Evolutionary conservation across 2,329 filamentous ascomycete species (phyloP), one percentile per base, ranked within the genome.

Genomic region (Paracorniculantispora psalliotae): DNA sequence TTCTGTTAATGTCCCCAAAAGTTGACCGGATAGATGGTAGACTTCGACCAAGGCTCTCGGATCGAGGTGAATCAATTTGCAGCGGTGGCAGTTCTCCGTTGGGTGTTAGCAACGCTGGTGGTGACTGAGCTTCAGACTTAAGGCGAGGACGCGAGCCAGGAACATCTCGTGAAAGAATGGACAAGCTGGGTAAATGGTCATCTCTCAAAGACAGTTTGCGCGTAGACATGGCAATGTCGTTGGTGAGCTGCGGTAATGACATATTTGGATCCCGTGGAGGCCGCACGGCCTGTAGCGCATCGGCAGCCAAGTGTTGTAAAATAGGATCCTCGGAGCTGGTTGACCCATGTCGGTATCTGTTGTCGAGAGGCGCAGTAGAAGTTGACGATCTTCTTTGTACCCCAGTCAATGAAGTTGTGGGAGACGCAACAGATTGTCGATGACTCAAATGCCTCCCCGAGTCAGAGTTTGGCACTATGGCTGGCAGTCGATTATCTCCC

Each of bases 21-120:
- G 72, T 71, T 26, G 70, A 70, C 28, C 71, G 69, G 54, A 77
- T 73, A 12, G 75, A 76, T 2, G 75, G 75, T n/a, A 77, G 67
- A 37, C 59, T 69, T 33, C 72, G 73, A 21, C 70, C 67, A 39
- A 69, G 71, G 28, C 66, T 62, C 56, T 76, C 73, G 8, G 68
- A 69, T 44, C 67, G 69, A 5, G 70, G 70, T 21, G 70, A 73
- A 55, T 70, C 72, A 47, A 72, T 69, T 51, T 74, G 72, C 41
- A 76, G 63, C 6, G 74, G 74, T 17, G 74, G 72, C 46, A 75
- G 63, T 44, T 70, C 70, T 8, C 71, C 70, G 51, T 57, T 39
- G 7, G 68, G 65, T 21, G 64, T 64, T n/a, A 65, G 47, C 39
- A 66, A 61, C 12, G 65, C 39, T 13, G 63, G 61, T 23, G 70